Conservation (phyloP, 2,329 filamentous ascomycete species). For the Fusarium tupiense region DNA sequence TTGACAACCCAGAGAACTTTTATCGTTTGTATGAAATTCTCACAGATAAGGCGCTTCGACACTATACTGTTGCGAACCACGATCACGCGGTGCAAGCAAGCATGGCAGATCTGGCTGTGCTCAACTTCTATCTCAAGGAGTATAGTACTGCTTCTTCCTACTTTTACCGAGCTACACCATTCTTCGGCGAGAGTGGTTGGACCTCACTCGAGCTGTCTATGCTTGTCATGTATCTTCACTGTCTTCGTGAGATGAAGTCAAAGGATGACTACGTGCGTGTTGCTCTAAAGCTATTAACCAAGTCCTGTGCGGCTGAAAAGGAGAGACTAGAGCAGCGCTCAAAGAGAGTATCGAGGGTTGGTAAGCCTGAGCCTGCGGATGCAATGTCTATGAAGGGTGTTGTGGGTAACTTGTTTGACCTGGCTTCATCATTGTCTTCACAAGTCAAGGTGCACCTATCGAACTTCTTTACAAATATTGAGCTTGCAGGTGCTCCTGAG, state of each 20-base stretch:
- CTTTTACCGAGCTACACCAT: slow-evolving; percentile 80
- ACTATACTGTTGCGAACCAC: slow-evolving; percentile 83
- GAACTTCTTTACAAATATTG: slow-evolving; percentile 77
- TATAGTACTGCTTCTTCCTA: slow-evolving; percentile 78
- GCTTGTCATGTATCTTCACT: slow-evolving; percentile 85
- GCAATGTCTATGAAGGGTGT: slow-evolving; percentile 57
- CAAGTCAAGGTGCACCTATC: slow-evolving; percentile 75
- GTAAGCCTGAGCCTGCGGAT: slow-evolving; percentile 40
- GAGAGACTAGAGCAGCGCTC: slow-evolving; percentile 55
- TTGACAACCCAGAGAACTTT: slow-evolving; percentile 71
- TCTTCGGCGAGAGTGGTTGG: slow-evolving; percentile 84
- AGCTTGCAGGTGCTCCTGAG: slow-evolving; percentile 72
- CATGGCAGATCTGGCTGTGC: slow-evolving; percentile 84
- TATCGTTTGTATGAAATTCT: slow-evolving; percentile 76
- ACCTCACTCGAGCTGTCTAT: slow-evolving; percentile 81
- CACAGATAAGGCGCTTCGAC: slow-evolving; percentile 85
- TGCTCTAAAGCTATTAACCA: slow-evolving; percentile 77
- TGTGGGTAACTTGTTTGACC: slow-evolving; percentile 57
- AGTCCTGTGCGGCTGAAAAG: slow-evolving; percentile 66
- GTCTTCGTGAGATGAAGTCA: slow-evolving; percentile 78
- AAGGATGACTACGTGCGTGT: slow-evolving; percentile 83
- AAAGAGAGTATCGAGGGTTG: slow-evolving; percentile 35
- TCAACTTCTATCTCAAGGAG: slow-evolving; percentile 82
- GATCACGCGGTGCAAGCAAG: slow-evolving; percentile 79
- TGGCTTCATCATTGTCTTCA: slow-evolving; percentile 57